Conservation (phyloP, 2,329 filamentous ascomycete genomes). For the Scytalidium sp. region DNA sequence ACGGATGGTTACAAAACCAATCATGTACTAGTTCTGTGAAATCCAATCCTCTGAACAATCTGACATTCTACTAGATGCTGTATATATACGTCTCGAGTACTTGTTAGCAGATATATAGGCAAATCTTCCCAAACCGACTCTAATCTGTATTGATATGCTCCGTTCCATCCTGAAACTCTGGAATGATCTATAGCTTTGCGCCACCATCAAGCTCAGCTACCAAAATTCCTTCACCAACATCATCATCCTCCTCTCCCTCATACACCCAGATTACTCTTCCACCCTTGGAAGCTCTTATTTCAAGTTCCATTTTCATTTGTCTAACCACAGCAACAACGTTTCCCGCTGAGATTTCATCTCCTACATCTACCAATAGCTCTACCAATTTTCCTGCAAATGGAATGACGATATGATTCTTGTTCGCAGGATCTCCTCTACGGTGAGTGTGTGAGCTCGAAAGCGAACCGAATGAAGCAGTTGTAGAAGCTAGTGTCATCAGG, state of each 20-base stretch:
- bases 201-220: slow-evolving; percentile 17
- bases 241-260: slow-evolving; percentile 24
- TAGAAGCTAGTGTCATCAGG: slow-evolving; percentile 34
- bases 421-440: slow-evolving; percentile 44
- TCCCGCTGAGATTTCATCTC: slow-evolving; percentile 45
- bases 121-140: too few relatives aligned
- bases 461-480: slow-evolving; percentile 46
- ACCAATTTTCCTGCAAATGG: slow-evolving; percentile 58
- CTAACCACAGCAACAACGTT: slow-evolving; percentile 56
- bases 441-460: slow-evolving; percentile 44
- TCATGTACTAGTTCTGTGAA: too few relatives aligned
- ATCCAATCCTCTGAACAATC: too few relatives aligned
- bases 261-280: slow-evolving; percentile 22
- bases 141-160: too few relatives aligned
- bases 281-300: slow-evolving; percentile 40
- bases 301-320: slow-evolving; percentile 71
- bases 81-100: too few relatives aligned
- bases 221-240: slow-evolving; percentile 22
- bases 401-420: slow-evolving; percentile 50
- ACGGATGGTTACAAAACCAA: too few relatives aligned
- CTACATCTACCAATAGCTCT: slow-evolving; percentile 53
- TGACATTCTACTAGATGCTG: too few relatives aligned
- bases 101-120: too few relatives aligned
- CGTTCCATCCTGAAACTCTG: too few relatives aligned
- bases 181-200: neutral